Conservation (phyloP, 163 green algal species). For the Coccomyxa subellipsoidea region DNA sequence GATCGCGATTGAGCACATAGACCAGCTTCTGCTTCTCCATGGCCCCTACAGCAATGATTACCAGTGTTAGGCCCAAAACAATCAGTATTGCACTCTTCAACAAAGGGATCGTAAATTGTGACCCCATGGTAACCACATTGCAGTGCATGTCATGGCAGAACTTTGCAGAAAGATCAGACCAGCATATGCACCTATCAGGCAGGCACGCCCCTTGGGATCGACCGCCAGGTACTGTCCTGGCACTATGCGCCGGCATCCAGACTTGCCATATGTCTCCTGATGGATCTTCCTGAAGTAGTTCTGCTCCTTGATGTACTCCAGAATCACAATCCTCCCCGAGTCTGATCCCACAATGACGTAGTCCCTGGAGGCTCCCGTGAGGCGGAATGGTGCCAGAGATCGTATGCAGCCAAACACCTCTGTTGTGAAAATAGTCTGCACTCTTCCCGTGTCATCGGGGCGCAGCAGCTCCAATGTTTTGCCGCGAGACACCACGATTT, state of each 20-base stretch:
- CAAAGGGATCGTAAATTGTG: background rate
- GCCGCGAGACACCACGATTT: slow-evolving; percentile 88
- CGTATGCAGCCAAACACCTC: slow-evolving; percentile 92
- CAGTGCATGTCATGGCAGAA: background rate
- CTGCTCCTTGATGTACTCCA: slow-evolving; percentile 87
- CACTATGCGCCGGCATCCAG: slow-evolving; percentile 90
- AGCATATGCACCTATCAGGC: slow-evolving; percentile 69
- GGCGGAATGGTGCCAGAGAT: slow-evolving; percentile 84
- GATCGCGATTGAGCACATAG: slow-evolving; percentile 97
- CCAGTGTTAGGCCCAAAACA: background rate
- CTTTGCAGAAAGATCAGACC: background rate
- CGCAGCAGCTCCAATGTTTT: slow-evolving; percentile 94
- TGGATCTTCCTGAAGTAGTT: slow-evolving; percentile 81
- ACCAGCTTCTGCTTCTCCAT: slow-evolving; percentile 98
- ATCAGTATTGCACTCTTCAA: background rate
- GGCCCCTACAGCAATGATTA: background rate
- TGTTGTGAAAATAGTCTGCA: slow-evolving; percentile 74
- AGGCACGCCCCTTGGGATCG: slow-evolving; percentile 83
- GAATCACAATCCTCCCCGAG: slow-evolving; percentile 92
- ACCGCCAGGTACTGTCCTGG: slow-evolving; percentile 87
- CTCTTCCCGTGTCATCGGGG: slow-evolving; percentile 84
- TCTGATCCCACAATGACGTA: slow-evolving; percentile 92
- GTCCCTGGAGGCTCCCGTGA: slow-evolving; percentile 79
- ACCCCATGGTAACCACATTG: background rate
- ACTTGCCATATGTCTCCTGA: slow-evolving; percentile 97